Conservation (phyloP, 768 basidiomycete species). For the Pisolithus marmoratus region DNA sequence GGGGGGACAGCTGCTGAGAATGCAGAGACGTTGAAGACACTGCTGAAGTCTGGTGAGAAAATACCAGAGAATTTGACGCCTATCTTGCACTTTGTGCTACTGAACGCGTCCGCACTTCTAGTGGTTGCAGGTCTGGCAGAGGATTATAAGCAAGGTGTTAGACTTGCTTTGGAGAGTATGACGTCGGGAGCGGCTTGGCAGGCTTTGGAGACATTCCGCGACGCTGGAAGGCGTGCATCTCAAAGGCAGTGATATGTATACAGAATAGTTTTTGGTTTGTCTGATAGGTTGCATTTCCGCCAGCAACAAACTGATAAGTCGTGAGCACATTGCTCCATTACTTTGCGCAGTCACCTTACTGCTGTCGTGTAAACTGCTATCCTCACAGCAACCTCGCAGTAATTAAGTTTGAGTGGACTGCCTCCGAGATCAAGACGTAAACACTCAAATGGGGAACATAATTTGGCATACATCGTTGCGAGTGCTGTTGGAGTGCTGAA, state of each 20-base stretch:
- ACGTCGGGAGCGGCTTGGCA: constrained; percentile 55
- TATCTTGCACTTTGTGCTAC: constrained; percentile 78
- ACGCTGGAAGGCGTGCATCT: constrained; percentile 27
- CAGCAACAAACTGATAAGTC: too few relatives aligned
- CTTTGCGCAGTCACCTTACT: too few relatives aligned
- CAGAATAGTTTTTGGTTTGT: too few relatives aligned
- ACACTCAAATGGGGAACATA: not conserved
- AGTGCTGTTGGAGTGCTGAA: not conserved
- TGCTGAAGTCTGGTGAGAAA: constrained; percentile 55
- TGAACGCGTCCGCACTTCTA: constrained; percentile 87
- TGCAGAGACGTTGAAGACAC: constrained; percentile 58
- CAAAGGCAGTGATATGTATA: too few relatives aligned
- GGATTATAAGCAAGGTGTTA: constrained; percentile 66
- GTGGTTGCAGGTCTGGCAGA: constrained; percentile 75
- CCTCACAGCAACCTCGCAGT: too few relatives aligned
- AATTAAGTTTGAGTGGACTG: not conserved
- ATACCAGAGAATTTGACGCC: constrained; percentile 56
- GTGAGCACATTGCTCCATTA: too few relatives aligned
- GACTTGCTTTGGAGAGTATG: constrained; percentile 57
- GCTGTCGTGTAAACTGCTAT: too few relatives aligned
- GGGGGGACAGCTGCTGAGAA: constrained; percentile 79
- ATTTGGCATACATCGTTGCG: too few relatives aligned
- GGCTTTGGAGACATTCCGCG: constrained; percentile 48
- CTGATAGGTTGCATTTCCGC: too few relatives aligned
- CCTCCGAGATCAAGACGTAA: not conserved